Base-by-base conservation (phyloP, 1,284 basidiomycete species). In the Pisolithus thermaeus region DNA sequence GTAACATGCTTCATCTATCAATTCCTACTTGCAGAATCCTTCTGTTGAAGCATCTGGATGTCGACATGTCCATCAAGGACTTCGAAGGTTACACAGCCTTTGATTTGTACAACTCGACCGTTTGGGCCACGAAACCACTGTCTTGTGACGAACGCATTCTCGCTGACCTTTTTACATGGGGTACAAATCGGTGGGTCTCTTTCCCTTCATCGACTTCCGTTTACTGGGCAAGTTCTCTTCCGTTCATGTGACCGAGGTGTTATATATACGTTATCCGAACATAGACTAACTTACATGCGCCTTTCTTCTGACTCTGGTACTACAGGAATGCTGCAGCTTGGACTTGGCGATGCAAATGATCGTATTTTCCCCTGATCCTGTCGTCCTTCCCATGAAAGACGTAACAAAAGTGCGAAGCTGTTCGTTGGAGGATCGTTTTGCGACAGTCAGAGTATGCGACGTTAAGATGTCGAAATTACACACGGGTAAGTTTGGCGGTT, bases 91-190 rank as follows among this genome's bases (percentile, higher is more conserved):
- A 97, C 66, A 93, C 92, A 0, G 84, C 94, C 0, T 95, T 95
- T 58, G 96, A 99, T 63, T 72, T 99, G 25, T 98, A 94, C 72
- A 97, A 97, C 63, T 86, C 87, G 4, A 96, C 92, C 0, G 74
- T 97, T 30, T 79, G 84, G 53, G 85, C 81, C 12, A 84, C 83
- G 1, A 79, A 83, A 62, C 90, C 90, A 3, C 72, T 72, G 39
- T 65, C 70, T 3, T 56, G 20, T 12, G 39, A 64, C 3, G 66
- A 72, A 12, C 66, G 62, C 3, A 63, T 64, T 18, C 62, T 68
- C 23, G 76, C 75, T 0, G 86, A 97, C 50, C 71, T 99, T 12
- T 90, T 84, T 60, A 92, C 89, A 0, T 99, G 96, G 96, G 97
- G 97, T 14, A 76, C 81, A 14, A 99, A 98, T 65, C 79, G 78